Evolutionary conservation across 1,139 yeast genomes (phyloP).

Genomic region (Barnettozyma hawaiiensis): DNA sequence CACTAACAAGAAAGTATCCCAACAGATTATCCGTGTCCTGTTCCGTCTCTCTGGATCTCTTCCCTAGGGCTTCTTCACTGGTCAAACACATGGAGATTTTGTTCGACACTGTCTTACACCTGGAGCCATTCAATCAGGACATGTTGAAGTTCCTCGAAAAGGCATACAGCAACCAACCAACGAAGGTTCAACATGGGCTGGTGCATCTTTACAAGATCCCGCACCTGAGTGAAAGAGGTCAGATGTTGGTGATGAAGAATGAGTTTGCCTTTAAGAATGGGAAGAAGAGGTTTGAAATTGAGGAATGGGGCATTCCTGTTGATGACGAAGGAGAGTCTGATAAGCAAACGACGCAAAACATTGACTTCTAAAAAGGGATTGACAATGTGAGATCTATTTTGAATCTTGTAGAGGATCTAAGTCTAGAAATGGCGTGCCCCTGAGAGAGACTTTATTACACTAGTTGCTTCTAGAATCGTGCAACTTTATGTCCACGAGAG

Average conservation of each 20-base stretch:
- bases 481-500: too few species aligned
- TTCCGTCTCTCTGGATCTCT: slow-evolving; percentile 64
- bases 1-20: slow-evolving; percentile 44
- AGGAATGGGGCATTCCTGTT: slow-evolving; percentile 93
- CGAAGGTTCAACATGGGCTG: slow-evolving; percentile 81
- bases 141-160: slow-evolving; percentile 60
- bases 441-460: neutral
- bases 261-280: slow-evolving; percentile 89
- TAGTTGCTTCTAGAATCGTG: too few species aligned
- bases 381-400: neutral
- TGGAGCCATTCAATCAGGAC: slow-evolving; percentile 82
- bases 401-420: neutral
- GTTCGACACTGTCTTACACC: slow-evolving; percentile 63
- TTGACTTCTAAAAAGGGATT: slow-evolving; percentile 19
- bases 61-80: slow-evolving; percentile 48
- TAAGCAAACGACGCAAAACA: slow-evolving; percentile 23
- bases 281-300: slow-evolving; percentile 74
- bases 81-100: slow-evolving; percentile 52
- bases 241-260: slow-evolving; percentile 67
- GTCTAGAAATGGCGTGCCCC: neutral
- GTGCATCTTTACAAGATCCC: slow-evolving; percentile 74
- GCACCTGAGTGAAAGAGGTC: slow-evolving; percentile 57
- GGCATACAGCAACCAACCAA: slow-evolving; percentile 64
- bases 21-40: slow-evolving; percentile 40
- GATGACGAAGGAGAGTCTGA: slow-evolving; percentile 42